These are phyloP conservation scores for Mortierella claussenii DNA, from an alignment of 192 early-diverging fungal genomes.

Conservation along the genomic window DNA sequence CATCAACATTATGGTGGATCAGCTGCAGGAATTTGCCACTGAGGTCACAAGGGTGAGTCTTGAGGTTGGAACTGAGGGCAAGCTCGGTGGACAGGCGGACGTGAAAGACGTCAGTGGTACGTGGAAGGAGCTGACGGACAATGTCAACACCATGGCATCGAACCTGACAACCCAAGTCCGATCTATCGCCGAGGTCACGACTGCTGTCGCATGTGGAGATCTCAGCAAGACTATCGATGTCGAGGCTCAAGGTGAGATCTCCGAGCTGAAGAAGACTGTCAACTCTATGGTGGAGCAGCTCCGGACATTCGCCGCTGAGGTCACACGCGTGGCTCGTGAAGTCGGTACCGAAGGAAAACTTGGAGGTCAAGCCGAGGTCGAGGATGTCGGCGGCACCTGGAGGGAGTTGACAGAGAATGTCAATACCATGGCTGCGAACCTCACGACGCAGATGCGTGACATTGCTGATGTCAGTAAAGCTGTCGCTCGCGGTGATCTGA, in stretches of 20 bases:
- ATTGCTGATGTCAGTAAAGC: slow-evolving; percentile 70
- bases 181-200: slow-evolving; percentile 69
- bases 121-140: slow-evolving; percentile 73
- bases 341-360: slow-evolving; percentile 70
- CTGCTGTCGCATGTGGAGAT: slow-evolving; percentile 65
- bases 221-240: slow-evolving; percentile 62
- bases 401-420: slow-evolving; percentile 69
- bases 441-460: slow-evolving; percentile 69
- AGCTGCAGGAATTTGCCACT: slow-evolving; percentile 66
- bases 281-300: slow-evolving; percentile 69
- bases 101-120: slow-evolving; percentile 67
- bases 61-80: slow-evolving; percentile 69
- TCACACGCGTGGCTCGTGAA: slow-evolving; percentile 73
- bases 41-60: slow-evolving; percentile 66
- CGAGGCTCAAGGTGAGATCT: slow-evolving; percentile 61
- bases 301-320: slow-evolving; percentile 66
- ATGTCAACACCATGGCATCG: slow-evolving; percentile 72
- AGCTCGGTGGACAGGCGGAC: slow-evolving; percentile 61
- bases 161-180: slow-evolving; percentile 66
- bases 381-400: slow-evolving; percentile 65
- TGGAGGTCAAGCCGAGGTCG: slow-evolving; percentile 67
- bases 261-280: slow-evolving; percentile 61
- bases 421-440: slow-evolving; percentile 68
- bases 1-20: slow-evolving; percentile 78
- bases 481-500: slow-evolving; percentile 68